phyloP scores from a whole-genome alignment of 2,329 filamentous ascomycete species.

The Orbilia javanica region DNA sequence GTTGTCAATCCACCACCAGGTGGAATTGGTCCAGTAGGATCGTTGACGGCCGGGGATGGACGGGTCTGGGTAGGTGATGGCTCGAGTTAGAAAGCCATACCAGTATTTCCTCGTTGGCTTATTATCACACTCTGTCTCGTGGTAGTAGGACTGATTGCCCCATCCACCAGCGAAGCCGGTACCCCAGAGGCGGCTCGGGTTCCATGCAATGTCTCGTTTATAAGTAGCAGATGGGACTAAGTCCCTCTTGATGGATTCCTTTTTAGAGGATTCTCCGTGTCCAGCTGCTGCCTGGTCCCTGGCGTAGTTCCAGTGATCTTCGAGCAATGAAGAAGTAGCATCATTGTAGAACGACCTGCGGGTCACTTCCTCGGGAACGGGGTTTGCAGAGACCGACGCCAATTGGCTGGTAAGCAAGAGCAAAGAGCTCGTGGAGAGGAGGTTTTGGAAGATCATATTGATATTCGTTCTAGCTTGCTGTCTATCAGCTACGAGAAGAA shows the following conservation, averaged over 20 bases:
- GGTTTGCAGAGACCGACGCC: constrained; percentile 2
- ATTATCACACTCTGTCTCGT: constrained; percentile 6
- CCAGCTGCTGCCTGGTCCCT: neutral
- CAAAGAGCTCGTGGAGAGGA: constrained; percentile 23
- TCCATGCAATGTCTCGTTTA: constrained; percentile 27
- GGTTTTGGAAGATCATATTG: constrained; percentile 31
- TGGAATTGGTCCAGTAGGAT: constrained; percentile 21
- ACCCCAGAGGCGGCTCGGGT: constrained; percentile 32
- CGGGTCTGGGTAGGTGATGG: constrained; percentile 28
- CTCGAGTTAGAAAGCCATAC: constrained; percentile 27
- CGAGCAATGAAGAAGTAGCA: neutral
- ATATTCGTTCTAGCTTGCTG: constrained; percentile 2
- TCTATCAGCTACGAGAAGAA: neutral
- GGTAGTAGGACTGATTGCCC: constrained; percentile 16
- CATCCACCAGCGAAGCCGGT: constrained; percentile 14
- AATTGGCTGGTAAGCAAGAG: constrained; percentile 31
- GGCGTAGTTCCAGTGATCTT: constrained; percentile 19
- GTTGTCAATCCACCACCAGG: constrained; percentile 1
- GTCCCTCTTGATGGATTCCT: neutral
- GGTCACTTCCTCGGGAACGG: constrained; percentile 13
- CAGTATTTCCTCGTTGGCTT: neutral
- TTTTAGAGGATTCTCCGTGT: neutral
- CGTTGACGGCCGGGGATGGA: constrained; percentile 11
- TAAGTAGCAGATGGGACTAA: neutral
- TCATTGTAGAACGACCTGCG: constrained; percentile 32